Evolutionary conservation across 257 asterid genomes (phyloP).

Genomic region (Rhazya stricta): DNA sequence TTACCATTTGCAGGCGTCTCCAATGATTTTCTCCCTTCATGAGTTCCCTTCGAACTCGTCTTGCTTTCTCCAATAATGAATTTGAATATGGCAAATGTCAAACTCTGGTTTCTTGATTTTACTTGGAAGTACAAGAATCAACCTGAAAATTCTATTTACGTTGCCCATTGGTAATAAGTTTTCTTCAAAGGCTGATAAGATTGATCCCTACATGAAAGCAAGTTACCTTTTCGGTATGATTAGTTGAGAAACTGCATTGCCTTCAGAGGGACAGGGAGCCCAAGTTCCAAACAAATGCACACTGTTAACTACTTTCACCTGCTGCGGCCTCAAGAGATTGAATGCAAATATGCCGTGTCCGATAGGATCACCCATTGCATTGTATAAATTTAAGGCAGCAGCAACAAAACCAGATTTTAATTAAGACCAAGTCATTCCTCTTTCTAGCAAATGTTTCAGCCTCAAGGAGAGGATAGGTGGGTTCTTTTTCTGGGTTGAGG

Average conservation of each 20-base stretch:
- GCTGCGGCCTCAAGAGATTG: not conserved
- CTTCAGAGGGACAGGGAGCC: too few relatives aligned
- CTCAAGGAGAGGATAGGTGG: constrained; percentile 74
- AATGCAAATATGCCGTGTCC: not conserved
- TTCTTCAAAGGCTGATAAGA: too few relatives aligned
- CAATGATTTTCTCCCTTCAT: not conserved
- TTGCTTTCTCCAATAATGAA: not conserved
- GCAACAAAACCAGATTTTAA: not conserved
- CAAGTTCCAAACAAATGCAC: too few relatives aligned
- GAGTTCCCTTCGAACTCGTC: too few relatives aligned
- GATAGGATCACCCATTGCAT: not conserved
- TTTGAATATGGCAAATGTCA: not conserved
- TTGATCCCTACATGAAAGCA: too few relatives aligned
- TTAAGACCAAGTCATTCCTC: constrained; percentile 16
- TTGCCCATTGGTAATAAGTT: too few relatives aligned
- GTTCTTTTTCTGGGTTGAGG: too few relatives aligned
- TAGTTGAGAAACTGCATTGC: too few relatives aligned
- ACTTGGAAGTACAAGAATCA: too few relatives aligned
- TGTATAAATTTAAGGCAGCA: not conserved
- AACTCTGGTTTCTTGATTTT: too few relatives aligned
- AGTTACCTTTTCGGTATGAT: too few relatives aligned
- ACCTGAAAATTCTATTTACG: too few relatives aligned
- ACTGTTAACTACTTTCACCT: not conserved
- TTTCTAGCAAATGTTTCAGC: constrained; percentile 81
- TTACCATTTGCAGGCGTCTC: constrained; percentile 28